These are phyloP conservation scores for Ganoderma sinense DNA, from an alignment of 1,284 basidiomycete genomes.

Conservation along the genomic window DNA sequence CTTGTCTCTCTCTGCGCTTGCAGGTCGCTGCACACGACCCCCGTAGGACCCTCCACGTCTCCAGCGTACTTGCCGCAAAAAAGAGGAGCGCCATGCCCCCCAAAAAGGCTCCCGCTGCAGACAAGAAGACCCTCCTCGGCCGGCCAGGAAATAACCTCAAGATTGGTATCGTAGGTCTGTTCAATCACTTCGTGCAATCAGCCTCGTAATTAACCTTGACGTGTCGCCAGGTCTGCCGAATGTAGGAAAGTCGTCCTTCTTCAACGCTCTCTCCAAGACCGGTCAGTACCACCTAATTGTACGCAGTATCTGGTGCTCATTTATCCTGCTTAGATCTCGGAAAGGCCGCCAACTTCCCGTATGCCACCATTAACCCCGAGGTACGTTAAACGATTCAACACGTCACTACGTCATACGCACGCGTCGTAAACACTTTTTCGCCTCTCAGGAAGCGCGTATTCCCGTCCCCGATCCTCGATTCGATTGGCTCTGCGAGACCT, in stretches of 20 bases:
- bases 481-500: constrained; percentile 91
- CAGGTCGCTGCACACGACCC: constrained; percentile 20
- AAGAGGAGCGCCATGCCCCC: constrained; percentile 80
- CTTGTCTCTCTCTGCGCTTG: constrained; percentile 18
- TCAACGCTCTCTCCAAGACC: constrained; percentile 95
- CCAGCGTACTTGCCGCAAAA: constrained; percentile 30
- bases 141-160: constrained; percentile 93
- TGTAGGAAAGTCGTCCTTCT: constrained; percentile 94
- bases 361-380: constrained; percentile 94
- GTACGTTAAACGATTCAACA: constrained; percentile 35
- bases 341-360: constrained; percentile 98
- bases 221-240: constrained; percentile 81
- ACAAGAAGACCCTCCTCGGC: constrained; percentile 89
- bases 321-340: constrained; percentile 77
- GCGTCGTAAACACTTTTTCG: neutral
- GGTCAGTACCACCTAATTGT: constrained; percentile 51
- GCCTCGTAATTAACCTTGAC: constrained; percentile 22
- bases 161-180: constrained; percentile 96
- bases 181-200: constrained; percentile 33
- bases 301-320: constrained; percentile 7
- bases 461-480: constrained; percentile 97
- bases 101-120: constrained; percentile 76
- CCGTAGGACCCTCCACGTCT: constrained; percentile 37
- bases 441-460: constrained; percentile 82
- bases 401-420: neutral